phyloP scores from a whole-genome alignment of 2,329 filamentous ascomycete genomes.

The Chaetomiaceae sp. region DNA sequence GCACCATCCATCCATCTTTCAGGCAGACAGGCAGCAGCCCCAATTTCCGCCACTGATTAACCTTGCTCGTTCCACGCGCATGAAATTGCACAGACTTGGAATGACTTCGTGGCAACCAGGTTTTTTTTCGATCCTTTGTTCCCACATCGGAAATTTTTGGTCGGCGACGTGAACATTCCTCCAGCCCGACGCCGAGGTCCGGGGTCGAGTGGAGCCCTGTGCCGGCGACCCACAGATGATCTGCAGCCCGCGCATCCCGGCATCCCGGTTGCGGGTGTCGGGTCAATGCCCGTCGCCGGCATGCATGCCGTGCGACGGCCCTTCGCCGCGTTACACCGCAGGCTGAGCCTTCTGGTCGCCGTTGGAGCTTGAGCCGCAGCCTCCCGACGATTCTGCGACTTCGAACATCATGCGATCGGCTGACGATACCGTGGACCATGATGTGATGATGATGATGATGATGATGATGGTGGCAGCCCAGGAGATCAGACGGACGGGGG shows the following conservation, averaged over 20 bases:
- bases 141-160: no score
- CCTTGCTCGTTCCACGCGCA: no score
- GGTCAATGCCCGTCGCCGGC: constrained; percentile 5
- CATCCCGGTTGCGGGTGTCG: constrained; percentile 1
- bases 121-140: no score
- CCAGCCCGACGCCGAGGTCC: not conserved
- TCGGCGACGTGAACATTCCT: constrained; percentile 5
- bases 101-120: no score
- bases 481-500: not conserved
- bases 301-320: not conserved
- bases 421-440: no score
- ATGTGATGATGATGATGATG: not conserved
- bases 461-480: not conserved
- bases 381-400: no score
- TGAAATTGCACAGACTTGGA: no score
- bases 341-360: no score
- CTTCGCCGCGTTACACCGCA: not conserved
- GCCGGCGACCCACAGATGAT: not conserved
- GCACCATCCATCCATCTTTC: no score
- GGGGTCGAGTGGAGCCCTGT: constrained; percentile 3
- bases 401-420: not conserved
- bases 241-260: not conserved
- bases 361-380: no score
- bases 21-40: no score
- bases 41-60: no score